Percentiles rank a stretch among this genome's conserved stretches.
These are phyloP conservation scores for Lepidium sativum DNA, from an alignment of 345 rosid genomes.

Conservation along the genomic window DNA sequence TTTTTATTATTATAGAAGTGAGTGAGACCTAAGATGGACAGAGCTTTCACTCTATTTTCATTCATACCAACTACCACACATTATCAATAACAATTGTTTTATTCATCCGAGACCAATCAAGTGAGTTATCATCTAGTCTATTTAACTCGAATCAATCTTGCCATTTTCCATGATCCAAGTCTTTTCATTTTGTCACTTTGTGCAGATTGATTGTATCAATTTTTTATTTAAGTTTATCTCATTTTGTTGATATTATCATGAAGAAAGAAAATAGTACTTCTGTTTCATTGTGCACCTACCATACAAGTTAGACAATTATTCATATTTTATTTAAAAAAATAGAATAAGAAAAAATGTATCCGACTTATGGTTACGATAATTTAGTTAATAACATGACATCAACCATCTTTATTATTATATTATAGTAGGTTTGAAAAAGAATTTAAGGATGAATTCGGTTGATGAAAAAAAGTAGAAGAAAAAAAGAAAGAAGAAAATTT, in stretches of 20 bases:
- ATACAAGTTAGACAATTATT: too few relatives aligned
- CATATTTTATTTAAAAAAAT: too few relatives aligned
- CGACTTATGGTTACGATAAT: too few relatives aligned
- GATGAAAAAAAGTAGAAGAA: too few relatives aligned
- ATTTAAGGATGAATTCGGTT: too few relatives aligned
- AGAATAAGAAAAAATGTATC: too few relatives aligned
- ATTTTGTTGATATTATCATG: neutral
- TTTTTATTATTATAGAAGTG: too few relatives aligned
- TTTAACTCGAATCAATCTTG: constrained; percentile 1
- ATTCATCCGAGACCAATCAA: neutral
- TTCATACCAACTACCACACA: neutral
- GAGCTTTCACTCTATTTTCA: neutral
- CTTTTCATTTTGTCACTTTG: neutral
- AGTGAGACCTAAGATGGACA: neutral
- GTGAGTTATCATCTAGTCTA: neutral
- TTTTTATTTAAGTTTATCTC: neutral
- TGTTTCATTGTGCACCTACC: too few relatives aligned
- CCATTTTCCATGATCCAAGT: neutral
- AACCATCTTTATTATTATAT: too few relatives aligned
- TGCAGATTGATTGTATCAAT: neutral
- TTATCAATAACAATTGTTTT: neutral
- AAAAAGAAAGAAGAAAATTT: too few relatives aligned
- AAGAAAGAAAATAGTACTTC: neutral
- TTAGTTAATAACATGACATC: too few relatives aligned
- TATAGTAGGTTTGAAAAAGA: too few relatives aligned